Evolutionary conservation across 306 rosid genomes (phyloP), one percentile per base, ranked within the genome.

Genomic region (Vachellia pachyceras): DNA sequence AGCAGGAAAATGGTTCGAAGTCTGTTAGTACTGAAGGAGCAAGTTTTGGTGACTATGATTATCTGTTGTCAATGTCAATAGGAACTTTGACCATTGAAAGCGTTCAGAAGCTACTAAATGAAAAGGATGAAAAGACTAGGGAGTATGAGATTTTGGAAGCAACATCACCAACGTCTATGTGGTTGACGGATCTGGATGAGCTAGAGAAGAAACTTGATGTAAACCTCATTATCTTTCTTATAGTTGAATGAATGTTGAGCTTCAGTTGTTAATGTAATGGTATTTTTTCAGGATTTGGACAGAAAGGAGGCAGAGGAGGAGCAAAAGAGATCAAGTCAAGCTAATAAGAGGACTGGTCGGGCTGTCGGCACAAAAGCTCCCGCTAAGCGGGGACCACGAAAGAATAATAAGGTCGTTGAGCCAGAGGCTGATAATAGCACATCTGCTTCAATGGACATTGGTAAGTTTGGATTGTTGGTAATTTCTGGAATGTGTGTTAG

Each of bases 11-110:
- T 25, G 40, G 18, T 12, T 80, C 94, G 2, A 83, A 79, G 61
- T 29, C 83, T 23, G 69, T 25, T 37, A 78, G 37, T 50, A 75
- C 37, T 39, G 82, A 77, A 37, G 91, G 80, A 81, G 85, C 84
- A 72, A 82, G 84, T 33, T 61, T 80, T 20, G 87, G 96, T 35
- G 98, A 95, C 77, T 95, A 90, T 22, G 93, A 88, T 72, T 95
- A 95, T 84, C 84, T 95, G 54, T 80, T 90, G 25, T 87, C 95
- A 73, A 64, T 95, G 91, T 75, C 97, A 17, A 95, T 95, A 69
- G 94, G 94, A 83, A 87, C 89, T 55, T 88, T 95, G 86, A 95
- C 98, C 61, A 75, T 89, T 1, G 98, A 95, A 86, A 89, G 85
- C 84, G 97, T 95, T 73, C 89, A 89, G 85, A 93, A 88, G 73